Percentiles rank a stretch among this genome's conserved stretches.
These are phyloP conservation scores for Boeremia lycopersici DNA, from an alignment of 2,329 filamentous ascomycete genomes.

Conservation along the genomic window DNA sequence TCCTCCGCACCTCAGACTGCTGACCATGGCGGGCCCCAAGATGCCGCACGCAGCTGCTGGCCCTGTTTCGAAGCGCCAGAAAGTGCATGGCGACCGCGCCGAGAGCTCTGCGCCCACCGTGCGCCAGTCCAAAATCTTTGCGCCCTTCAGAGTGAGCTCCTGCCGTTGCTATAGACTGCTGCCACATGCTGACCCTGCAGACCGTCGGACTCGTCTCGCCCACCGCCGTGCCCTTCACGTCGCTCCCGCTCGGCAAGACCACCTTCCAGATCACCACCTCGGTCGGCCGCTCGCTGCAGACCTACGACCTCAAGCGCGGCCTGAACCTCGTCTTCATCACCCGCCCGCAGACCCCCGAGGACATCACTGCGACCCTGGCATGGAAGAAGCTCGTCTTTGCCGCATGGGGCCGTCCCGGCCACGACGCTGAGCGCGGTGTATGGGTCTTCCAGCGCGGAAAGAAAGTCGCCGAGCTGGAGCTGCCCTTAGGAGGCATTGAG, in stretches of 20 bases:
- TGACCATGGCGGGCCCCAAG: slow-evolving; percentile 55
- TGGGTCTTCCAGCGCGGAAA: slow-evolving; percentile 94
- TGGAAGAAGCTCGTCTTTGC: slow-evolving; percentile 88
- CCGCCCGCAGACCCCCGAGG: slow-evolving; percentile 81
- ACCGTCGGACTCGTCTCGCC: slow-evolving; percentile 93
- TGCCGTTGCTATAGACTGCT: neutral
- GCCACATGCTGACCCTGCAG: slow-evolving; percentile 52
- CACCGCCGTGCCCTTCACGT: slow-evolving; percentile 86
- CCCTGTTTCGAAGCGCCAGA: slow-evolving; percentile 71
- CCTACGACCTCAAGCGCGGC: slow-evolving; percentile 89
- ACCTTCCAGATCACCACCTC: slow-evolving; percentile 98
- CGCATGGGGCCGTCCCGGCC: slow-evolving; percentile 76
- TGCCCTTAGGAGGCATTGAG: slow-evolving; percentile 69
- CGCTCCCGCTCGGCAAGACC: slow-evolving; percentile 85
- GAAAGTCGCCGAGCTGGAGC: slow-evolving; percentile 75
- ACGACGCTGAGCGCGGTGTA: slow-evolving; percentile 67
- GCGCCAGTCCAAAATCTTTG: slow-evolving; percentile 78
- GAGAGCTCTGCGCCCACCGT: slow-evolving; percentile 51
- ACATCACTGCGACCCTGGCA: slow-evolving; percentile 84
- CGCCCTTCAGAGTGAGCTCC: slow-evolving; percentile 80
- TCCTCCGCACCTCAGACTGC: neutral
- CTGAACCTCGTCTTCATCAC: slow-evolving; percentile 94
- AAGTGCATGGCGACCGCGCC: slow-evolving; percentile 38
- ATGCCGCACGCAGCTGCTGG: slow-evolving; percentile 52
- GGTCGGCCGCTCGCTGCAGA: slow-evolving; percentile 87